Conservation (phyloP, 2,329 filamentous ascomycete species). For the Aurifilum marmelostoma region DNA sequence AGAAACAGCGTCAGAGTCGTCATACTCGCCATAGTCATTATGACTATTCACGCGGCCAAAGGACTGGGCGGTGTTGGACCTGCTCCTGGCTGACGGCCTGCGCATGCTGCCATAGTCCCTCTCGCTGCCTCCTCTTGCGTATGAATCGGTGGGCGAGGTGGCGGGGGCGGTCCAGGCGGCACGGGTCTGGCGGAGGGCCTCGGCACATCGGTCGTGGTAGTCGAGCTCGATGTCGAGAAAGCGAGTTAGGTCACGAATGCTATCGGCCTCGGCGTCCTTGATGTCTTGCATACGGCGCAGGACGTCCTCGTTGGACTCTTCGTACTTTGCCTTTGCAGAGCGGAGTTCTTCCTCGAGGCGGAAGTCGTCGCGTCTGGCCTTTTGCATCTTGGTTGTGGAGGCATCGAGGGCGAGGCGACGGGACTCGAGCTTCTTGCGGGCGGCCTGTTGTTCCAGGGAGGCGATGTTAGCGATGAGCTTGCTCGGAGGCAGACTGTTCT, state of each 20-base stretch:
- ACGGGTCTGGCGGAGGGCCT: constrained; percentile 69
- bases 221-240: constrained; percentile 89
- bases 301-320: constrained; percentile 92
- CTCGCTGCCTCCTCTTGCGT: constrained; percentile 2
- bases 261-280: constrained; percentile 86
- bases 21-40: constrained; percentile 37
- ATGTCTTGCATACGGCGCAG: constrained; percentile 93
- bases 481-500: neutral
- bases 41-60: constrained; percentile 42
- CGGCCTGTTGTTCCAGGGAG: constrained; percentile 46
- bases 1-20: constrained; percentile 41
- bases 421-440: constrained; percentile 92
- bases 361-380: constrained; percentile 92
- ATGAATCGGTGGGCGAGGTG: constrained; percentile 26
- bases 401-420: constrained; percentile 90
- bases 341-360: constrained; percentile 90
- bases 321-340: constrained; percentile 90
- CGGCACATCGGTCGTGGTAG: constrained; percentile 88
- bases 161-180: constrained; percentile 46
- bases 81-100: constrained; percentile 41
- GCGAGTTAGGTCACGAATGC: constrained; percentile 73
- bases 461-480: neutral
- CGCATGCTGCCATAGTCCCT: constrained; percentile 22
- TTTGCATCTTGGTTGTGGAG: constrained; percentile 86
- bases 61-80: constrained; percentile 55